Base-by-base conservation (phyloP, 108 stramenopile genomes). In the Schizochytrium sp. region DNA sequence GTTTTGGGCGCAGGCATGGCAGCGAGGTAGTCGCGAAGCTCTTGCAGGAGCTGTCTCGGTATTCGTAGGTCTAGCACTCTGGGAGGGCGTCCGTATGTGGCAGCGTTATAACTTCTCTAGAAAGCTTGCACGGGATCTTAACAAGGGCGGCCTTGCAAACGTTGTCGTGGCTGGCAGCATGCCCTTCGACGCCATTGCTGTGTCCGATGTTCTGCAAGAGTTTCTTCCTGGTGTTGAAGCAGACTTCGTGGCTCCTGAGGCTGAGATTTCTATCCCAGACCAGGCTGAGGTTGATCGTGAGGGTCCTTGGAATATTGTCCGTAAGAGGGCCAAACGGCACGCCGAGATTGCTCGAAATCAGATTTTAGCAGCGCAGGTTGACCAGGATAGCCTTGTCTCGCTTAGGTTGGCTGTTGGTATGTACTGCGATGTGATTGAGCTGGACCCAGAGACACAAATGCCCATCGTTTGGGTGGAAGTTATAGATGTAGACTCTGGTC, bases 381-480 rank as follows among this genome's bases (percentile, higher is more conserved):
- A 64, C 61, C 41, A 13, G 17, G 42, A 64, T 0, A 42, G 61
- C 61, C 17, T 42, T 4, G 61, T 64, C 17, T 38, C 41, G 17
- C 61, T 64, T 64, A 38, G 61, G 7, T 42, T 64, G 7, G 61
- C 61, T 5, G 61, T 64, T 4, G 61, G 61, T 4, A 64, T 64
- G 8, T 64, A 42, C 61, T 64, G 61, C 41, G 61, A 64, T 64
- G 4, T 64, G 61, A 38, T 64, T 7, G 61, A 64, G 61, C 61
- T 64, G 4, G 61, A 64, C 42, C 61, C 61, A 0, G 61, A 64
- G 61, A 64, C 61, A 42, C 61, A 64, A 64, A 64, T 64, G 61
- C 61, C 61, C 8, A 64, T 64, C 0, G 61, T 64, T 42, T 64
- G 61, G 61, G 61, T 64, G 4, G 61, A 64, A n/a, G 5, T 64